phyloP scores from a whole-genome alignment of 75 land plant species.

The Selaginella tamariscina region DNA sequence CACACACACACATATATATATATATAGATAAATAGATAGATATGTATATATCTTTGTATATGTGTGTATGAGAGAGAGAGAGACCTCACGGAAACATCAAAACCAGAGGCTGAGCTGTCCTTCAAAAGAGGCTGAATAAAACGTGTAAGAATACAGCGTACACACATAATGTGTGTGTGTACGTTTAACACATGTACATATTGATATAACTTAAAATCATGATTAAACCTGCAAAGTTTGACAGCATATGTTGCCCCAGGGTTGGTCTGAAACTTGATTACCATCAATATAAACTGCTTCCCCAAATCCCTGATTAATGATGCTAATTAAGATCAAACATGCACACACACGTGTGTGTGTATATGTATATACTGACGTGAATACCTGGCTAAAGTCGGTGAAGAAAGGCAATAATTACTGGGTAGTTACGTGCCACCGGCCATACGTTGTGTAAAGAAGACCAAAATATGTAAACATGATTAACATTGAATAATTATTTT shows the following conservation, averaged over 20 bases:
- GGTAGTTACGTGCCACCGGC: constrained; percentile 45
- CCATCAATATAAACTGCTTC: constrained; percentile 42
- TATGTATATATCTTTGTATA: too few relatives aligned
- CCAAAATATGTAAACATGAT: constrained; percentile 67
- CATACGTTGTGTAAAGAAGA: constrained; percentile 55
- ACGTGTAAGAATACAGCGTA: too few relatives aligned
- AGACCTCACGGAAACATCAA: not conserved
- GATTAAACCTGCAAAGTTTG: constrained; percentile 57
- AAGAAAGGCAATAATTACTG: constrained; percentile 54
- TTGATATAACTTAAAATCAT: not conserved
- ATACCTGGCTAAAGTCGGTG: constrained; percentile 70
- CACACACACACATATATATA: too few relatives aligned
- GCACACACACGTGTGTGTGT: too few relatives aligned
- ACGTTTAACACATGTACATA: too few relatives aligned
- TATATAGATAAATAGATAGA: too few relatives aligned
- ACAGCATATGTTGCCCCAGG: constrained; percentile 67
- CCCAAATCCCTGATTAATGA: constrained; percentile 59
- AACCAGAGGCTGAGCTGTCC: not conserved
- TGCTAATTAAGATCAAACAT: too few relatives aligned
- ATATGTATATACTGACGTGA: too few relatives aligned
- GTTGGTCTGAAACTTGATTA: constrained; percentile 25
- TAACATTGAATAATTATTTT: not conserved
- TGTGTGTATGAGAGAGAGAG: not conserved
- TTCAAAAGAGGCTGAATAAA: too few relatives aligned
- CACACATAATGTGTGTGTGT: too few relatives aligned